Evolutionary conservation across 192 early-diverging fungal species (phyloP), one percentile per base, ranked within the genome.

Genomic region (Mortierella hygrophila): DNA sequence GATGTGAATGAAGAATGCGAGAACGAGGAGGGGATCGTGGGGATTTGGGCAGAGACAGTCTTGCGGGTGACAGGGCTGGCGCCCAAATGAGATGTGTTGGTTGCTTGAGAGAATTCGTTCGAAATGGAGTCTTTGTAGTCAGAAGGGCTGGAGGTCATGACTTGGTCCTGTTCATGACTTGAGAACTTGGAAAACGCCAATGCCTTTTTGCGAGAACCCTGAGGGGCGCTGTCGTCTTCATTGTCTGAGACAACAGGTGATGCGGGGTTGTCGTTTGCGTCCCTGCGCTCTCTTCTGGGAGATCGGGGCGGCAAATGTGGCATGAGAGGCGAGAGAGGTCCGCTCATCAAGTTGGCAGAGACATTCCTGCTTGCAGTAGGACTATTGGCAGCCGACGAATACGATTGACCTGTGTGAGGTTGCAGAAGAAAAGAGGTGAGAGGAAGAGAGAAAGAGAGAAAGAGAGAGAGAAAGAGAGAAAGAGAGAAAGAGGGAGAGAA

Each of bases 221-320:
- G 77, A 6, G 69, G 35, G 20, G 70, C 21, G 0, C 55, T 9
- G 9, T 86, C 84, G 16, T 86, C 84, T 26, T 86, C 84, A 35
- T 86, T 86, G 54, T 86, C 84, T 3, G 84, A 86, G 1, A 54
- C 75, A 26, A 41, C 57, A 6, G 84, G 75, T 11, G 84, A 86
- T 10, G 74, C 70, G 60, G 83, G 2, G 20, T 10, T 77, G 29
- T 86, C 84, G 29, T 70, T 71, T 6, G 55, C 9, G 26, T 86
- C 79, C 41, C 72, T 80, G 18, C 79, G 78, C 54, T 86, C 84
- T 78, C 84, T 80, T 65, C 84, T 71, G 11, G 84, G 84, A 2
- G 84, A 86, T 35, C 84, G 78, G 47, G 84, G 84, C 6, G 84
- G 84, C 23, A 72, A 72, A 40, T 78, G 79, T 3, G 84, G 84